Evolutionary conservation across 257 asterid species (phyloP).

Genomic region (Solanum megistacrolobum): DNA sequence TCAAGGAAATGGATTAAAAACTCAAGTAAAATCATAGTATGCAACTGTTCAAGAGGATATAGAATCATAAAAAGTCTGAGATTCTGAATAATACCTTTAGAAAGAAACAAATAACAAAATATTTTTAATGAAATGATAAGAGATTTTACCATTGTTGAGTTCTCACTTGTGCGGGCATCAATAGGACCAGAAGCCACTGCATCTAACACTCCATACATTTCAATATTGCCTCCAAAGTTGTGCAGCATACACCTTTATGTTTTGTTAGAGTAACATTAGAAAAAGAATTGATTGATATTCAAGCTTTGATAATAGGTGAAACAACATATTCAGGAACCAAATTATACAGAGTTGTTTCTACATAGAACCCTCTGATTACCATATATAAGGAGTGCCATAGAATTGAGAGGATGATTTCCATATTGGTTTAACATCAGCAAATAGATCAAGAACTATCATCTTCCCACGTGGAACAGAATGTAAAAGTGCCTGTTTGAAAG

Average conservation of each 20-base stretch:
- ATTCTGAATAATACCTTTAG: not conserved
- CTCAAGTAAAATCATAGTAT: not conserved
- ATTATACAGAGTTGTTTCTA: not conserved
- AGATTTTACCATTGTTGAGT: conserved; percentile 74
- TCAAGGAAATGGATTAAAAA: not conserved
- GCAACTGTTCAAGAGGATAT: not conserved
- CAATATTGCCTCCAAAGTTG: conserved; percentile 96
- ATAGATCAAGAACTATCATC: conserved; percentile 98
- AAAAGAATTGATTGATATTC: not conserved
- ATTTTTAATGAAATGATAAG: not conserved
- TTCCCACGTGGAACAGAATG: conserved; percentile 98
- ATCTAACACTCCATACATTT: conserved; percentile 91
- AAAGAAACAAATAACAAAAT: conserved; percentile 1
- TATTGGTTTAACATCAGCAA: conserved; percentile 92
- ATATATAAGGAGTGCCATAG: conserved; percentile 83
- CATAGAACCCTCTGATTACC: conserved; percentile 36
- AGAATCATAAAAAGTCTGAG: not conserved
- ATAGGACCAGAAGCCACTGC: conserved; percentile 92
- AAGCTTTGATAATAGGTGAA: not conserved
- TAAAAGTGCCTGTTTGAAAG: conserved; percentile 71
- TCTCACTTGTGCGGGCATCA: conserved; percentile 68
- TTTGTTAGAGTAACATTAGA: not conserved
- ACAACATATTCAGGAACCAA: not conserved
- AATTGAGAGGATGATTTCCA: conserved; percentile 91
- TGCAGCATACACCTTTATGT: conserved; percentile 93